Base-by-base conservation (phyloP, 2,329 filamentous ascomycete species). In the Aspergillus fumigatiaffinis region DNA sequence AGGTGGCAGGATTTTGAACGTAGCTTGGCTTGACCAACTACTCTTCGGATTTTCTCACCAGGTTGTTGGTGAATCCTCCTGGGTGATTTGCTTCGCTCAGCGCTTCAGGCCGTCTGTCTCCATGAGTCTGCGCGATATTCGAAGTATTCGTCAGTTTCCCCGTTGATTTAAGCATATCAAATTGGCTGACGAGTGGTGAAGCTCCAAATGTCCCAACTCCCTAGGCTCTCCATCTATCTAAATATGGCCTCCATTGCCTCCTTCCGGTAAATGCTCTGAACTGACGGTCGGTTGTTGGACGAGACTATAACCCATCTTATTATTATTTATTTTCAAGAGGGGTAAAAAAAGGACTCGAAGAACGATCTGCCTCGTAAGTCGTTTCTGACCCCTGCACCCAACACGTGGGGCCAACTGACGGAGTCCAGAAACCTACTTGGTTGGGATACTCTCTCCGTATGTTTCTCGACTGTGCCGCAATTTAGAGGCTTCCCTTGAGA, bases 361-460 rank as follows among this genome's bases (percentile, higher is more conserved):
- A 32, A 14, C 29, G 4, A 32, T 32, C 17, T 44, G 20, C n/a
- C n/a, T 44, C 3, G 29, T 41, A 20, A 28, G 49, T 32, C 28
- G 21, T 21, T 51, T 46, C n/a, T 51, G 42, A 47, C 57, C 58
- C 50, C 55, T 53, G 58, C 52, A 50, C 58, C 41, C 52, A 60
- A 53, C 58, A 58, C 55, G 55, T 58, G 58, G 58, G 58, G 52
- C 55, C 49, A 38, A 50, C 57, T 52, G 50, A 44, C 54, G 50
- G 51, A 50, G 42, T 55, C 50, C 50, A 53, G 52, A 23, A 21
- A 23, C 4, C 41, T 9, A 20, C 20, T 44, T 21, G 17, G n/a
- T 21, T 20, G 17, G 4, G 20, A 10, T 29, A 32, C 21, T 20
- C 48, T 21, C 10, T 21, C 14, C 12, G 4, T 14, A 47, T 47